Evolutionary conservation across 225 moss, liverwort and hornwort species (phyloP).

Genomic region (Straminergon stramineum): DNA sequence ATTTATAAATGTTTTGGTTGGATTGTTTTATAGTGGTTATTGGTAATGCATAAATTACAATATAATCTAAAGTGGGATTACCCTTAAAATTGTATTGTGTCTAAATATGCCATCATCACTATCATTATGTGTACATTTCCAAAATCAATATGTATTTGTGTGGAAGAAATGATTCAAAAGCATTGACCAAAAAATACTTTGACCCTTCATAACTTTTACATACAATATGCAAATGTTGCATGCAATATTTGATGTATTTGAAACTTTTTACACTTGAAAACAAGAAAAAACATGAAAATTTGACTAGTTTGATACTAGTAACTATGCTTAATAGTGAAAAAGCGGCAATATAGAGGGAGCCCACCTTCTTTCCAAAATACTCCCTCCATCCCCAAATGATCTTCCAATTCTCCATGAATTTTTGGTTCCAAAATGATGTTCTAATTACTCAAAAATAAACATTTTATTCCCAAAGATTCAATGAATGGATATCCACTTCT

Average conservation of each 20-base stretch:
- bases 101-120: not conserved
- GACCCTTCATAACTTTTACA: not conserved
- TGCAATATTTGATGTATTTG: fast-evolving
- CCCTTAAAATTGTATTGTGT: fast-evolving
- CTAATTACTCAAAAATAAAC: fast-evolving
- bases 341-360: fast-evolving
- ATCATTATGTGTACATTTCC: fast-evolving
- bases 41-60: not conserved
- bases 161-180: not conserved
- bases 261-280: not conserved
- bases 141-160: not conserved
- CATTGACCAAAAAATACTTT: not conserved
- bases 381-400: not conserved
- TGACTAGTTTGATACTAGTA: not conserved
- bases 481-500: not conserved
- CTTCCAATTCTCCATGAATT: fast-evolving
- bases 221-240: fast-evolving
- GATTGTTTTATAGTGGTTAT: not conserved
- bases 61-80: not conserved
- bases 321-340: not conserved
- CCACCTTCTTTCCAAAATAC: fast-evolving
- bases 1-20: not conserved
- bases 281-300: not conserved
- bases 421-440: not conserved
- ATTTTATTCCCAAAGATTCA: not conserved